phyloP scores from a whole-genome alignment of 768 basidiomycete species.

The Leccinum subgranulosum region DNA sequence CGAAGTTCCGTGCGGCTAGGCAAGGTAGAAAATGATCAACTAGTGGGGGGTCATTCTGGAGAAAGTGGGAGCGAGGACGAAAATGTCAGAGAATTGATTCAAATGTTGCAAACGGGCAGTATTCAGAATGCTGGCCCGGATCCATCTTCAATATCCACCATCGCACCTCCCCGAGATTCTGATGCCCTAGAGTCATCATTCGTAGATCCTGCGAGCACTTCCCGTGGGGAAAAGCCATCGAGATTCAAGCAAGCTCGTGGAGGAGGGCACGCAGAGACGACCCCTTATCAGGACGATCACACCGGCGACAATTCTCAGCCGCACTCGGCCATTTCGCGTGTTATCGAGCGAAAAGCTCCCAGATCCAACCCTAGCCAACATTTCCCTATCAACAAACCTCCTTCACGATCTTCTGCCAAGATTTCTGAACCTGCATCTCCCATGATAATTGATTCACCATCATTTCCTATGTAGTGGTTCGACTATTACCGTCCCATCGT shows the following conservation, averaged over 20 bases:
- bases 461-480: conserved; percentile 13
- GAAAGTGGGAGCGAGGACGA: conserved; percentile 58
- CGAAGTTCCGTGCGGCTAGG: conserved; percentile 55
- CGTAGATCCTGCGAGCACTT: not conserved
- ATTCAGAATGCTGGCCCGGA: conserved; percentile 52
- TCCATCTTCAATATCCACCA: conserved; percentile 1
- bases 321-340: conserved; percentile 28
- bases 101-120: conserved; percentile 48
- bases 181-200: not conserved
- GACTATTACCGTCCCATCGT: not conserved
- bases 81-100: conserved; percentile 46
- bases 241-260: conserved; percentile 42
- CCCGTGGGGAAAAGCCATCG: conserved; percentile 37
- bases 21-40: conserved; percentile 47
- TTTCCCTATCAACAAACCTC: conserved; percentile 19
- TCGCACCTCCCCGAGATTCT: not conserved
- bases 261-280: not conserved
- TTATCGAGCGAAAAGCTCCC: conserved; percentile 25
- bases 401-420: not conserved
- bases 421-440: conserved; percentile 4
- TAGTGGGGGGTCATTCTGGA: conserved; percentile 48
- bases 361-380: conserved; percentile 3
- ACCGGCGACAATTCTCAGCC: conserved; percentile 31
- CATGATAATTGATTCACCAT: conserved; percentile 18
- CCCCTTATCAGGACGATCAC: conserved; percentile 25